A percentile compares a stretch with the other conserved stretches of the same genome.
Conservation (phyloP, 257 asterid species). For the Coffea eugenioides region DNA sequence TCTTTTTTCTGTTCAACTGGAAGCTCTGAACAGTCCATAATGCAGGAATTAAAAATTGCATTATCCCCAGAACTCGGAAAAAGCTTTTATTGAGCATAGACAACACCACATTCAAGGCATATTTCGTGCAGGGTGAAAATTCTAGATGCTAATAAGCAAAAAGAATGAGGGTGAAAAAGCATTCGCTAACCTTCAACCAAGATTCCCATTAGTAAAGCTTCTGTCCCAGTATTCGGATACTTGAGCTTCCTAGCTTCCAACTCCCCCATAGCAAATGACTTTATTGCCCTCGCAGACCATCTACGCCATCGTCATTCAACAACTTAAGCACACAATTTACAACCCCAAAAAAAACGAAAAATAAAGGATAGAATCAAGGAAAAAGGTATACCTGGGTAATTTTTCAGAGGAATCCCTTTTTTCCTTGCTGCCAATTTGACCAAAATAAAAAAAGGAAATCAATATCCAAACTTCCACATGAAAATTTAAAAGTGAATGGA, state of each 20-base stretch:
- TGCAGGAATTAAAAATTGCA: background rate
- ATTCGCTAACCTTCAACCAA: constrained; percentile 70
- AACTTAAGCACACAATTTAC: constrained; percentile 4
- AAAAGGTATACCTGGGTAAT: constrained; percentile 44
- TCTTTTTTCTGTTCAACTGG: background rate
- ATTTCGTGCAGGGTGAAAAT: background rate
- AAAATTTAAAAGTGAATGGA: constrained; percentile 5
- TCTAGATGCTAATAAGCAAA: background rate
- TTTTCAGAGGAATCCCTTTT: constrained; percentile 41
- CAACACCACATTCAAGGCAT: background rate
- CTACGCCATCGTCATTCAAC: constrained; percentile 31
- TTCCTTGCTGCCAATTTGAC: constrained; percentile 45
- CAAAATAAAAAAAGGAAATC: constrained; percentile 2
- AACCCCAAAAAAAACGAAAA: background rate
- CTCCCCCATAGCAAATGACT: constrained; percentile 80
- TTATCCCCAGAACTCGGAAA: background rate
- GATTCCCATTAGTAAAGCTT: constrained; percentile 89
- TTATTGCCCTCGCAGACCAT: constrained; percentile 90
- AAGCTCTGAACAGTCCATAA: background rate
- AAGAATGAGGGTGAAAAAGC: background rate
- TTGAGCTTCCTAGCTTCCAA: constrained; percentile 89
- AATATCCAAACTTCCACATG: background rate
- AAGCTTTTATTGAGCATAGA: background rate
- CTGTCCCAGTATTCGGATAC: constrained; percentile 87
- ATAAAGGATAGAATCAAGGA: background rate